Evolutionary conservation across 371 early-diverging fungal genomes (phyloP), one percentile per base, ranked within the genome.

Genomic region (Mucor ambiguus): DNA sequence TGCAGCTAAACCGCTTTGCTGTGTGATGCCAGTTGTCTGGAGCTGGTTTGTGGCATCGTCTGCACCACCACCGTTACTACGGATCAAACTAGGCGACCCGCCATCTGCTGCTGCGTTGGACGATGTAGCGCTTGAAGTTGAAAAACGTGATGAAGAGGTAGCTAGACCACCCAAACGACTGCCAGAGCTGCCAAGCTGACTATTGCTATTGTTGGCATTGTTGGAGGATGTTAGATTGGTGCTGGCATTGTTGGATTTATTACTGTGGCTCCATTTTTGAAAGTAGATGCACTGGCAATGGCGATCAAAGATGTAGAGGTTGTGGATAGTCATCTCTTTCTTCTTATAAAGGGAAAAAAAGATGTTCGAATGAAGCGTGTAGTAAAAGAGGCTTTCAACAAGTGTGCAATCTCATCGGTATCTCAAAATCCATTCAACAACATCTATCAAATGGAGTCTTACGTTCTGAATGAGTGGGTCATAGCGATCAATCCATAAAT

Each of bases 281-380:
- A 89, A 92, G 74, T 87, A 96, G 67, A 95, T 89, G 83, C 95
- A 95, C 43, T 86, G 87, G 76, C 96, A 97, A 79, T 94, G 94
- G 12, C 94, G 85, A 85, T 97, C 94, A 79, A 96, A 97, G 63
- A 97, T 94, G 77, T 93, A 93, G 22, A 96, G 79, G 71, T 87
- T 89, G 85, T 95, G 89, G 49, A 95, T 89, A 66, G 89, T 89
- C 78, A 78, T 85, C 16, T 32, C 30, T 12, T 43, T 44, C 18
- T 44, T 26, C 14, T 24, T 12, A 5, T 24, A 24, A 48, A 2
- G n/a, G 11, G 30, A 30, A 49, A 49, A 24, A 49, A 26, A 24
- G 12, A 49, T 26, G 26, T 24, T 46, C 22, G 22, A 18, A 20
- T n/a, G 8, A 26, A 49, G 49, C 49, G 49, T 49, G 49, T 49